Percentiles rank a stretch among this genome's conserved stretches.
phyloP scores from a whole-genome alignment of 129 eudicot genomes.

The Logfia minima region DNA sequence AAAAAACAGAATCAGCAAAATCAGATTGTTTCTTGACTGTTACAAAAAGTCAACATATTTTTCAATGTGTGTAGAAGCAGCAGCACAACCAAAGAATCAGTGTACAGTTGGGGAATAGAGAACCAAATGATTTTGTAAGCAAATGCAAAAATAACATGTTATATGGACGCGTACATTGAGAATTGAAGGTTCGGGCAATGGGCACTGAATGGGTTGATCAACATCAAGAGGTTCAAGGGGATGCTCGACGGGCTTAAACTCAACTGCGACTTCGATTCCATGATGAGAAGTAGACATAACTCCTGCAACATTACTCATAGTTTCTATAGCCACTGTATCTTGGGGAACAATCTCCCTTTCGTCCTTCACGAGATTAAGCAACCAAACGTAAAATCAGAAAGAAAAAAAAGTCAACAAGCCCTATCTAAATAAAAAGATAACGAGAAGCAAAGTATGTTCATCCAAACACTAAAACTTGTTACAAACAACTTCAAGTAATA shows the following conservation, averaged over 20 bases:
- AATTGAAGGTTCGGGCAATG: conserved; percentile 91
- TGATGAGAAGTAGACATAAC: conserved; percentile 47
- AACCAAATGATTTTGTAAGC: background rate
- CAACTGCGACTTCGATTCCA: conserved; percentile 82
- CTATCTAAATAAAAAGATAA: background rate
- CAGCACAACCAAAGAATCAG: background rate
- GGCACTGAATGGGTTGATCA: conserved; percentile 90
- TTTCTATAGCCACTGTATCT: conserved; percentile 39
- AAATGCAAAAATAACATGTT: background rate
- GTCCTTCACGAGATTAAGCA: conserved; percentile 46
- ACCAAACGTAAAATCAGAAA: conserved; percentile 11
- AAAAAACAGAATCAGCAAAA: background rate
- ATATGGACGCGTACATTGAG: conserved; percentile 63
- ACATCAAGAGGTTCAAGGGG: conserved; percentile 81
- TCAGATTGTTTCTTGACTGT: background rate
- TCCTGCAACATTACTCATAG: conserved; percentile 29
- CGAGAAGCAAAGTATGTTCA: too few species aligned
- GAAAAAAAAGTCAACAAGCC: background rate
- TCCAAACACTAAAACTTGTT: too few species aligned
- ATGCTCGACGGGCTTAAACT: conserved; percentile 84
- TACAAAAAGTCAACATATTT: background rate
- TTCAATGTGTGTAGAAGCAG: background rate
- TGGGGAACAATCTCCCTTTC: conserved; percentile 48
- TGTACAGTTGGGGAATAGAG: background rate
- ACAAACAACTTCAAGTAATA: too few species aligned